A percentile compares a stretch with the other conserved stretches of the same genome.
Conservation (phyloP, 2,329 filamentous ascomycete genomes). For the Calycina herbarum region DNA sequence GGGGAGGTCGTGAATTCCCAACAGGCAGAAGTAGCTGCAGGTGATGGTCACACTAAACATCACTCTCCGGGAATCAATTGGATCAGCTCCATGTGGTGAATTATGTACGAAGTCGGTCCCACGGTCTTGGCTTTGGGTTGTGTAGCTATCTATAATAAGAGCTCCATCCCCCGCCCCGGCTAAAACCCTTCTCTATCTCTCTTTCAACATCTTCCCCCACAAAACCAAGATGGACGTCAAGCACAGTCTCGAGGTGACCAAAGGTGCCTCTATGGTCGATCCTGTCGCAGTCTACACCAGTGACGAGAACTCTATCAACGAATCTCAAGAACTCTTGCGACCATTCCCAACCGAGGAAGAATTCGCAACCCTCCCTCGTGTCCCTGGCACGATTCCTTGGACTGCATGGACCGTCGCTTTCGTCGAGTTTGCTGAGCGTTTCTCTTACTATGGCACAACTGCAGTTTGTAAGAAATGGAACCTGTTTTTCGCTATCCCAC, state of each 20-base stretch:
- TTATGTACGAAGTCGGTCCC: not conserved
- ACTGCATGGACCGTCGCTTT: constrained; percentile 52
- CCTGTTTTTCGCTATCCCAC: not conserved
- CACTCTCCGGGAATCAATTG: not conserved
- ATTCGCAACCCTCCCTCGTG: constrained; percentile 56
- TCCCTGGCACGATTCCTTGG: constrained; percentile 48
- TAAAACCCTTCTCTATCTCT: not conserved
- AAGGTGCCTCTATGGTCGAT: constrained; percentile 17
- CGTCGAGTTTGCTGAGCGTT: constrained; percentile 63
- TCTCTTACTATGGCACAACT: constrained; percentile 64
- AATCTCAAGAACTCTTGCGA: constrained; percentile 10
- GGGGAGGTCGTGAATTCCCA: not conserved
- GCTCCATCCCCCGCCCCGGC: not conserved
- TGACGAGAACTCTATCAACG: constrained; percentile 12
- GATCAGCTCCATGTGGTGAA: constrained; percentile 2
- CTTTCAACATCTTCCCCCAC: not conserved
- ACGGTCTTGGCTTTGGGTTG: constrained; percentile 1
- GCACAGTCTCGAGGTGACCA: constrained; percentile 20
- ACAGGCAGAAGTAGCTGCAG: not conserved
- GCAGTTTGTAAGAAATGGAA: constrained; percentile 50
- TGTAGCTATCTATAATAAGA: constrained; percentile 3
- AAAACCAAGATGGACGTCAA: constrained; percentile 18
- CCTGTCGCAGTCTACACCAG: not conserved
- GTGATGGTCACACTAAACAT: constrained; percentile 1
- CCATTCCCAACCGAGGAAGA: constrained; percentile 59